Evolutionary conservation across 768 basidiomycete genomes (phyloP).

Genomic region (Tricholoma bakamatsutake): DNA sequence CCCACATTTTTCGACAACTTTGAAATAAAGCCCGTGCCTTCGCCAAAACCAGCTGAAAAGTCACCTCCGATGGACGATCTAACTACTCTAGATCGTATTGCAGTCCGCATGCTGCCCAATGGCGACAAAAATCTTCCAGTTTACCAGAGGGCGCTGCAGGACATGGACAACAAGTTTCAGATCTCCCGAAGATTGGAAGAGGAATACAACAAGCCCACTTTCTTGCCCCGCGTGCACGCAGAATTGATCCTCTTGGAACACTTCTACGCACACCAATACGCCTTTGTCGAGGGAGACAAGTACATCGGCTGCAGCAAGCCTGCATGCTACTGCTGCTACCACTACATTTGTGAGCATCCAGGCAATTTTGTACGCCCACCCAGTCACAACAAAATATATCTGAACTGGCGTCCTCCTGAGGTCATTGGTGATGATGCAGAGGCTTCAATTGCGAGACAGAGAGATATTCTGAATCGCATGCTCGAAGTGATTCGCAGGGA

Average conservation of each 20-base stretch:
- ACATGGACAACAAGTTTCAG: background rate
- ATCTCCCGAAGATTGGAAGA: background rate
- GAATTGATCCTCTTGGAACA: background rate
- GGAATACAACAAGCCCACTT: background rate
- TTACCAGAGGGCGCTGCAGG: background rate
- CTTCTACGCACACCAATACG: background rate
- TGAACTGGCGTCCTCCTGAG: conserved; percentile 1
- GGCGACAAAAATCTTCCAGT: background rate
- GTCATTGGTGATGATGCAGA: background rate
- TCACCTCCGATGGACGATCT: background rate
- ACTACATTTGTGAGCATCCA: background rate
- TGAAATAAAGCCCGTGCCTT: background rate
- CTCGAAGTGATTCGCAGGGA: background rate
- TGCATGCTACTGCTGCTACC: conserved; percentile 1
- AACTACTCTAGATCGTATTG: background rate
- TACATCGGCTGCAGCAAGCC: conserved; percentile 1
- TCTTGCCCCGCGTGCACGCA: background rate
- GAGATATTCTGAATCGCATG: background rate
- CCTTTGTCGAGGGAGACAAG: background rate
- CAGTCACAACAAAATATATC: background rate
- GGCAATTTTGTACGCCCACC: background rate
- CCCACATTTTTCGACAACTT: background rate
- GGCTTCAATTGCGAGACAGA: background rate
- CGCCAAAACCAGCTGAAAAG: background rate
- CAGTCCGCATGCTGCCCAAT: background rate